Percentiles rank a stretch among this genome's conserved stretches.
phyloP scores from a whole-genome alignment of 352 stramenopile species.

The Aphanomyces cochlioides region DNA sequence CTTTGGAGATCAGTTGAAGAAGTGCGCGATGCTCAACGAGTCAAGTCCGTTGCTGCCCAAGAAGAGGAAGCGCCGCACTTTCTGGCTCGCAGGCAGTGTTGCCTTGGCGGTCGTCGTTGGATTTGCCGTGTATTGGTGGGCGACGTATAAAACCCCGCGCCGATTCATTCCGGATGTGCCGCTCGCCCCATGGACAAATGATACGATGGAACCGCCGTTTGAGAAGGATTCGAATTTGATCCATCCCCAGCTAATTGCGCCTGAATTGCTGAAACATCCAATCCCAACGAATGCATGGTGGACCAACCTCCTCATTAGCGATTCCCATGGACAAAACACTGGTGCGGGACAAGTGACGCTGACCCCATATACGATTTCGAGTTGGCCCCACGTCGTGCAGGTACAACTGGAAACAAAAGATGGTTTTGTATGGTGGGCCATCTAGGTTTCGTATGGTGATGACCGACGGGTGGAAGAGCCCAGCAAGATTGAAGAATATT shows the following conservation, averaged over 20 bases:
- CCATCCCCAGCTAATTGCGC: constrained; percentile 45
- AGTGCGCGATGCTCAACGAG: background rate
- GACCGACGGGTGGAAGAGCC: constrained; percentile 59
- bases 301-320: constrained; percentile 81
- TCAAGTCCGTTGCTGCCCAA: constrained; percentile 7
- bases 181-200: constrained; percentile 3
- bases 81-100: background rate
- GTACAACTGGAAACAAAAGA: background rate
- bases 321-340: constrained; percentile 49
- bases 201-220: constrained; percentile 21
- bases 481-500: constrained; percentile 68
- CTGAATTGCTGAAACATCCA: constrained; percentile 51
- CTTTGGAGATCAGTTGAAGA: constrained; percentile 10
- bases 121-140: constrained; percentile 3
- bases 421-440: constrained; percentile 47
- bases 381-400: constrained; percentile 2
- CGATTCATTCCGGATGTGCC: constrained; percentile 14
- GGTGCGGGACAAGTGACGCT: constrained; percentile 64
- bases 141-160: background rate
- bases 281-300: constrained; percentile 89
- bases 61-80: background rate
- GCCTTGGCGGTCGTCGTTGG: background rate
- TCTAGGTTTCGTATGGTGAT: constrained; percentile 83
- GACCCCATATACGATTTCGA: constrained; percentile 72
- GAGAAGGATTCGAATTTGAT: constrained; percentile 30